Conservation (phyloP, 495 filamentous ascomycete species). For the Podospora appendiculata region DNA sequence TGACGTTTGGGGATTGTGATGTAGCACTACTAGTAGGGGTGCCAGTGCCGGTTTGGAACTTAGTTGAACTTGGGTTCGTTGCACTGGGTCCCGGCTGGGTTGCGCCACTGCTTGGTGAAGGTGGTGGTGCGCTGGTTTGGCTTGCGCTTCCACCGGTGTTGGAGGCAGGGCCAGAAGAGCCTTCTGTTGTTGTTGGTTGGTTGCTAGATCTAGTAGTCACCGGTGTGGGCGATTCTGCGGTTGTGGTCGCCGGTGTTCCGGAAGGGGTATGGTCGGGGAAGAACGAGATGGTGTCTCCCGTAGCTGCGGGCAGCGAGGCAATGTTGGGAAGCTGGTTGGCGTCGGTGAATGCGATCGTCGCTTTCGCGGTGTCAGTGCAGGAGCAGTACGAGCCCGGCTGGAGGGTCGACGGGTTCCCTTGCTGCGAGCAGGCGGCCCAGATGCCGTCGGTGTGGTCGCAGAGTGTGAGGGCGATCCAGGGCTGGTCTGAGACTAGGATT, state of each 20-base stretch:
- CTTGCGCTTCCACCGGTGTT: background rate
- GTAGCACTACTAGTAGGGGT: background rate
- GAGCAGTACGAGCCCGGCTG: slow-evolving; percentile 15
- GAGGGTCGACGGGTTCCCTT: slow-evolving; percentile 16
- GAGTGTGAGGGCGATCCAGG: slow-evolving; percentile 19
- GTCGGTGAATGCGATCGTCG: slow-evolving; percentile 12
- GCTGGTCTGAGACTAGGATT: slow-evolving; percentile 8
- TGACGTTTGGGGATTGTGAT: background rate
- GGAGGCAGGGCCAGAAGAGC: background rate
- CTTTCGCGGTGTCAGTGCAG: slow-evolving; percentile 12
- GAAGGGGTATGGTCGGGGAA: slow-evolving; percentile 10
- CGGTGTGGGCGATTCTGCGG: background rate
- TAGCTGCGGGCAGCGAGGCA: slow-evolving; percentile 10
- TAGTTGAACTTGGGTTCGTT: background rate
- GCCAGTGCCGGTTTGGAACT: background rate
- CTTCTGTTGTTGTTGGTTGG: no score
- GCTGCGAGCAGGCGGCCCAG: slow-evolving; percentile 19
- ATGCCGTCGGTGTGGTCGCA: slow-evolving; percentile 12
- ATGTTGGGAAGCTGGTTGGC: slow-evolving; percentile 3
- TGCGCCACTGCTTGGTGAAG: background rate
- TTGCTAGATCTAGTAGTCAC: no score
- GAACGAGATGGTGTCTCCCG: slow-evolving; percentile 12
- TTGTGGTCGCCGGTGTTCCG: background rate
- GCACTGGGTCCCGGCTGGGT: background rate
- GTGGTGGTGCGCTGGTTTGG: background rate